These are phyloP conservation scores for Hypoxylon fragiforme DNA, from an alignment of 495 filamentous ascomycete genomes.

Conservation along the genomic window DNA sequence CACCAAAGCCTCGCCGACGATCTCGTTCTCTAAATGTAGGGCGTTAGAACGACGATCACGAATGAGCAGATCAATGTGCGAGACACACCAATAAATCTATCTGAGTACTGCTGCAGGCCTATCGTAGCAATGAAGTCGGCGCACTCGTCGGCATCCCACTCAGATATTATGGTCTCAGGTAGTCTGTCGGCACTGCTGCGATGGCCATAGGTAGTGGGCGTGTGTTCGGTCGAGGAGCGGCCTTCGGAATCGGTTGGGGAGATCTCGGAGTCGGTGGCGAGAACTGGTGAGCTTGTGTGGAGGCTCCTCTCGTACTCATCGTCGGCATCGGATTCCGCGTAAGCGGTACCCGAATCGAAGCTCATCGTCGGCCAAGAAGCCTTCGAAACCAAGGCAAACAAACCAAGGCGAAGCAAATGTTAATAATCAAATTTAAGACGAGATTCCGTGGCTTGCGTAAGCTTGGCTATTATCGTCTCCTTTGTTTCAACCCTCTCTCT, in stretches of 20 bases:
- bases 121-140: conserved; percentile 80
- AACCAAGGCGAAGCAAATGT: conserved; percentile 1
- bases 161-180: conserved; percentile 77
- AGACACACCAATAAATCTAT: conserved; percentile 73
- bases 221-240: conserved; percentile 76
- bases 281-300: conserved; percentile 68
- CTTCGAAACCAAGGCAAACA: no score
- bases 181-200: conserved; percentile 66
- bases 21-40: conserved; percentile 73
- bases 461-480: conserved; percentile 17
- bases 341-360: conserved; percentile 61
- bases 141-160: conserved; percentile 89
- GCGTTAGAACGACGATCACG: conserved; percentile 39
- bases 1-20: conserved; percentile 88
- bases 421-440: conserved; percentile 19
- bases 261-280: conserved; percentile 75
- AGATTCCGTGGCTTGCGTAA: not conserved
- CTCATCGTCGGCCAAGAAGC: conserved; percentile 54
- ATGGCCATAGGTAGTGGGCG: conserved; percentile 81
- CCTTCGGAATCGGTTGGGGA: conserved; percentile 81
- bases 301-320: conserved; percentile 90
- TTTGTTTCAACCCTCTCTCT: not conserved
- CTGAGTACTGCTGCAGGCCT: conserved; percentile 81
- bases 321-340: conserved; percentile 90
- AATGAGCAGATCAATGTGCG: conserved; percentile 18